Evolutionary conservation across 225 moss, liverwort and hornwort genomes (phyloP).

Genomic region (Rhytidiadelphus loreus): DNA sequence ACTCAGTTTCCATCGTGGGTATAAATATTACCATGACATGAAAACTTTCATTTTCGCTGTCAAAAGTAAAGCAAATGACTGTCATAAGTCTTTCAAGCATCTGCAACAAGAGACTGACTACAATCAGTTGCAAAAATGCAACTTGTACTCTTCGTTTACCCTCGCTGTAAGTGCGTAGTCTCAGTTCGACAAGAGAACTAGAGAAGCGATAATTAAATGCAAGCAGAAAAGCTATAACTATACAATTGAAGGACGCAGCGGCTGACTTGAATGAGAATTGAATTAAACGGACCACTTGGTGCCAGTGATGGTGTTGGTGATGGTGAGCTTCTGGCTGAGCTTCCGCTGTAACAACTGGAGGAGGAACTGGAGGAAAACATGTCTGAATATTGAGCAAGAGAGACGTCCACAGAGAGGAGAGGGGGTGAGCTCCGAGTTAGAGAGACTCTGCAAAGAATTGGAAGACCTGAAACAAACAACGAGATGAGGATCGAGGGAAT

Average conservation of each 20-base stretch:
- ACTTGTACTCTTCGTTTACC: not conserved
- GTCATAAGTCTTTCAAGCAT: not conserved
- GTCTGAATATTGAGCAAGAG: not conserved
- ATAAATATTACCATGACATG: not conserved
- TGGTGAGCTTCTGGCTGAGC: not conserved
- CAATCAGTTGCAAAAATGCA: not conserved
- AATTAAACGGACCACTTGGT: not conserved
- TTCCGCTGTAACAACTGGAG: not conserved
- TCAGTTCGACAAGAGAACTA: not conserved
- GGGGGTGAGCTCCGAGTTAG: not conserved
- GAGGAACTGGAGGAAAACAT: not conserved
- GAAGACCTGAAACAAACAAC: not conserved
- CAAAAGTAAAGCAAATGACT: not conserved
- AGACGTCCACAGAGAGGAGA: not conserved
- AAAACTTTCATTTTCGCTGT: not conserved
- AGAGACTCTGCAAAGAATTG: not conserved
- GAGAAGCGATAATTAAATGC: not conserved
- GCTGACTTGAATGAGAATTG: not conserved
- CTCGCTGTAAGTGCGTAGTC: not conserved
- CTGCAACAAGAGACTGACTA: not conserved
- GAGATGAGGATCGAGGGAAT: not conserved
- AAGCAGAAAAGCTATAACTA: not conserved
- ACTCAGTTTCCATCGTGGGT: not conserved
- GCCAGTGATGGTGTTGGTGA: not conserved
- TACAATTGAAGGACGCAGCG: not conserved